A percentile compares a stretch with the other conserved stretches of the same genome.
These are phyloP conservation scores for Ramaria sp. DNA, from an alignment of 768 basidiomycete genomes.

Conservation along the genomic window DNA sequence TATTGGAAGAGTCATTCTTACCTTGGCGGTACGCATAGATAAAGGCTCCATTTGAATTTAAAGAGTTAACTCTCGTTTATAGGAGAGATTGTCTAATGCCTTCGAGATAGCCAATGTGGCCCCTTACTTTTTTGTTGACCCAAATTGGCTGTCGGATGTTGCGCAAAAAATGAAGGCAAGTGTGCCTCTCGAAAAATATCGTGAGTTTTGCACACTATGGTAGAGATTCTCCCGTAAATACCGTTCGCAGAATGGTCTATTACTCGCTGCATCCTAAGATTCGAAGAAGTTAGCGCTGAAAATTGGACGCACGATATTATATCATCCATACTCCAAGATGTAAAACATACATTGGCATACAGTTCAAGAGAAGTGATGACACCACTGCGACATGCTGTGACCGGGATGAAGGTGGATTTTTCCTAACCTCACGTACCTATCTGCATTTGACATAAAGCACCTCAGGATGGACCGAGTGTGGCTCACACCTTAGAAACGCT, in stretches of 20 bases:
- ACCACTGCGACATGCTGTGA: slow-evolving; percentile 64
- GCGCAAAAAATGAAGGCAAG: slow-evolving; percentile 41
- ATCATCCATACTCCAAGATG: slow-evolving; percentile 30
- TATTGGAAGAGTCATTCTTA: slow-evolving; percentile 51
- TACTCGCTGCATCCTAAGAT: slow-evolving; percentile 6
- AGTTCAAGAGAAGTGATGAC: slow-evolving; percentile 54
- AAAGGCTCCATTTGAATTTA: not conserved
- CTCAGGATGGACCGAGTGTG: slow-evolving; percentile 2
- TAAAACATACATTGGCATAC: slow-evolving; percentile 28
- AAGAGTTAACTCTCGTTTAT: not conserved
- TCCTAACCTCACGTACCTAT: not conserved
- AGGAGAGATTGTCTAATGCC: slow-evolving; percentile 65
- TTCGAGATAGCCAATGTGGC: slow-evolving; percentile 58
- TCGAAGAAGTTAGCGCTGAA: slow-evolving; percentile 6
- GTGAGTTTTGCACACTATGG: slow-evolving; percentile 23
- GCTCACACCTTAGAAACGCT: slow-evolving; percentile 4
- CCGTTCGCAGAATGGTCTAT: not conserved
- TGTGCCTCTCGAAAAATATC: slow-evolving; percentile 30
- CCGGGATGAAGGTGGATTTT: slow-evolving; percentile 68
- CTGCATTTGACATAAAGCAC: not conserved
- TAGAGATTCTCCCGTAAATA: too few species aligned
- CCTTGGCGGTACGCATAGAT: slow-evolving; percentile 38
- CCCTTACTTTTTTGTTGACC: slow-evolving; percentile 71
- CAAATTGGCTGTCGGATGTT: slow-evolving; percentile 43
- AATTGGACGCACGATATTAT: slow-evolving; percentile 24